Evolutionary conservation across 495 filamentous ascomycete genomes (phyloP), one percentile per base, ranked within the genome.

Genomic region (Bombardia bombarda): DNA sequence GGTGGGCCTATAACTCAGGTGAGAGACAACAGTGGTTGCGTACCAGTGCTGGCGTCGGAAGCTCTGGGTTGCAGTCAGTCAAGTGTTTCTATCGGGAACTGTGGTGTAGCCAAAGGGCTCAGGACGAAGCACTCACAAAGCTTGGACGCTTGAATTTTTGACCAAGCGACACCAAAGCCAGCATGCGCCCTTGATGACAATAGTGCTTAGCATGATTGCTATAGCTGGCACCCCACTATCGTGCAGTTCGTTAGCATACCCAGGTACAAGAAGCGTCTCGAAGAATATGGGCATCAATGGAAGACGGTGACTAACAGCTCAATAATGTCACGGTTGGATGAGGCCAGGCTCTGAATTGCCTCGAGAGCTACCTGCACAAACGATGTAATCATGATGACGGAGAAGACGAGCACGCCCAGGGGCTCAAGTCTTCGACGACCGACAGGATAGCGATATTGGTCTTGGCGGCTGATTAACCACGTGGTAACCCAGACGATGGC

Each of bases 81-180:
- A 75, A 73, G 45, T 79, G 74, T 49, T 80, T 9, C 21, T 22
- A 21, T 14, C 3, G 6, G 7, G 9, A 5, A 28, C 16, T 31
- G 14, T 7, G 13, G 9, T 7, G n/a, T n/a, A n/a, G n/a, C n/a
- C n/a, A n/a, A n/a, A 37, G 24, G 22, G 25, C 9, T n/a, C n/a
- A n/a, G n/a, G n/a, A 20, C 16, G 20, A 16, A 31, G 69, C 3
- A 83, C 86, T 52, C 42, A 68, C 26, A 96, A 61, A 1, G 89
- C 87, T 60, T 93, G 90, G 1, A 95, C 88, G 45, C 81, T 86
- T 7, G 84, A 88, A 55, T 94, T 95, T 26, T 83, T 86, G 43
- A 96, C 84, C 12, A 90, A 61, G 3, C 87, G 86, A 58, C 89
- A 95, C 84, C 84, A 96, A 21, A 95, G 56, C 85, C 87, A 96